Evolutionary conservation across 306 rosid species (phyloP), one percentile per base, ranked within the genome.

Genomic region (Canavalia gladiata): DNA sequence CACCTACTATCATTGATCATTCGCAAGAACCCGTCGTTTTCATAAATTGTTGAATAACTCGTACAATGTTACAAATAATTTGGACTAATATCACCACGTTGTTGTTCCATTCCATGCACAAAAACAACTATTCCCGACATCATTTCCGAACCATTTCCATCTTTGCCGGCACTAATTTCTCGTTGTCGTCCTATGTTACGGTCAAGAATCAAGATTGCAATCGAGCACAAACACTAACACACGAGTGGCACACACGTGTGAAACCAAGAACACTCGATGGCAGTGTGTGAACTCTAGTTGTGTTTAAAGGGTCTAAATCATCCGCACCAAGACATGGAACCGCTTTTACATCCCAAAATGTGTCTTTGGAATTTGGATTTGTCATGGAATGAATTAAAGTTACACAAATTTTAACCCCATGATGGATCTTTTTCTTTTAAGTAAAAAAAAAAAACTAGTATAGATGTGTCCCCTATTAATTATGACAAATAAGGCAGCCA

Each of bases 121-220:
- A 74, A 41, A 13, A 54, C 46, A 58, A 50, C 74, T 80, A 73
- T 59, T 25, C 59, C 70, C 79, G 75, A 81, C 76, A 76, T 49
- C 10, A 46, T 9, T 59, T 31, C 13, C 74, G 13, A 46, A 28
- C 66, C 31, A 76, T 75, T 64, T 86, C 90, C 90, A 75, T 81
- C 83, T 86, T 89, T 86, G 25, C 82, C 84, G 90, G 88, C 91
- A 85, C 34, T 57, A 70, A 82, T 85, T 85, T 89, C 86, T 90
- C 85, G 50, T 62, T 84, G 87, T 75, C 86, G 80, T 68, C 86
- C 46, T 39, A 85, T 79, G 37, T 83, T 55, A 46, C 33, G 83
- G 52, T 49, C 46, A 18, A 8, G 3, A 66, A 82, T 80, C 82
- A 81, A 86, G 78, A 55, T 85, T 72, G 89, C 37, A 86, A 76